Evolutionary conservation across 1,284 basidiomycete species (phyloP), one percentile per base, ranked within the genome.

Genomic region (Leccinum solheimii): DNA sequence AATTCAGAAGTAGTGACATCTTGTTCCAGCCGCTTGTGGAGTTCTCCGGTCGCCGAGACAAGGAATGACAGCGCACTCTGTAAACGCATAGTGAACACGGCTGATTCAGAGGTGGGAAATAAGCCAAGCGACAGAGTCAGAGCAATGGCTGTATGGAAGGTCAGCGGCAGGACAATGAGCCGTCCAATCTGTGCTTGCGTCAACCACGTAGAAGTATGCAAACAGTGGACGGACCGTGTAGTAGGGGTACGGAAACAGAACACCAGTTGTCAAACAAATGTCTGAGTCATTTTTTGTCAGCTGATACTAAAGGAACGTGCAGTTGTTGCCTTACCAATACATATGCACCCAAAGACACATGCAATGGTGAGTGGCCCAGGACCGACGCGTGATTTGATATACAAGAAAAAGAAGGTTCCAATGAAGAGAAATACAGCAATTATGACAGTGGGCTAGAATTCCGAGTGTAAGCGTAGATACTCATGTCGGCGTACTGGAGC

Each of bases 81-180:
- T 2, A 92, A 76, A 5, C 82, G 77, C 26, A 74, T 77, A 2
- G 85, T 84, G 68, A 88, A 92, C 57, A 83, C 78, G 0, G 87
- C 77, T 5, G 90, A 88, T 56, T 90, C 80, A 0, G 87, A 86
- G 7, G 80, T 80, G 0, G 91, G 91, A 71, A 91, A 92, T 55
- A 93, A 76, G 54, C 84, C 43, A 6, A 85, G 71, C 6, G 87
- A 84, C 13, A 77, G 70, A 5, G 83, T 54, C 54, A 92, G 75
- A 11, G 84, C 76, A 34, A 92, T 67, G 0, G 79, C 87, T 3
- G 84, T 81, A 67, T 91, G 88, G 62, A 91, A 76, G 0, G 78
- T 72, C 5, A 92, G 69, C 0, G 91, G 91, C 2, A 92, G 56
- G 16, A 88, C 67, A 40, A 92, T 81, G 0, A 72, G 60, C 68